Evolutionary conservation across 169 alveolate genomes (phyloP).

Genomic region (Besnoitia besnoiti): DNA sequence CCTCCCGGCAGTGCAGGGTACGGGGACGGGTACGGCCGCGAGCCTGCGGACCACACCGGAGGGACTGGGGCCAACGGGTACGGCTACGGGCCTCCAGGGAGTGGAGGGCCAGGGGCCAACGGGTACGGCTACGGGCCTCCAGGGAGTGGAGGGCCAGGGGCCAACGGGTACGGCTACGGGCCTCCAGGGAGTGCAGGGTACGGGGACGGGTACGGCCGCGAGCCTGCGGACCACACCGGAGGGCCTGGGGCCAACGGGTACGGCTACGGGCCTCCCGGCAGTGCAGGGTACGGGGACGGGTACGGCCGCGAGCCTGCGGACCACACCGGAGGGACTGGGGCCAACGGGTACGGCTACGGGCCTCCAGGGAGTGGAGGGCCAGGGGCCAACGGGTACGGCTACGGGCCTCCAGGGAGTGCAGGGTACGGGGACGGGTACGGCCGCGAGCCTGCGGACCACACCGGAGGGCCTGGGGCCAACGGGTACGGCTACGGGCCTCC

Average conservation of each 20-base stretch:
- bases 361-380: background rate
- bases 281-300: background rate
- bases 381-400: background rate
- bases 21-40: background rate
- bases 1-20: background rate
- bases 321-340: too few relatives aligned
- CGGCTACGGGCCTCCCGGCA: background rate
- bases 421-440: conserved; percentile 40
- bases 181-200: background rate
- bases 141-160: conserved; percentile 18
- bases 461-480: conserved; percentile 12
- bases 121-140: background rate
- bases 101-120: background rate
- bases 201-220: conserved; percentile 7
- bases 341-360: too few relatives aligned
- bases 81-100: background rate
- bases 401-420: background rate
- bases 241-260: too few relatives aligned
- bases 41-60: background rate
- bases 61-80: background rate
- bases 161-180: conserved; percentile 26
- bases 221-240: background rate
- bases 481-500: background rate
- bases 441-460: background rate
- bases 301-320: background rate